These are phyloP conservation scores for Hymenoscyphus salicellus DNA, from an alignment of 2,329 filamentous ascomycete species.

Conservation along the genomic window DNA sequence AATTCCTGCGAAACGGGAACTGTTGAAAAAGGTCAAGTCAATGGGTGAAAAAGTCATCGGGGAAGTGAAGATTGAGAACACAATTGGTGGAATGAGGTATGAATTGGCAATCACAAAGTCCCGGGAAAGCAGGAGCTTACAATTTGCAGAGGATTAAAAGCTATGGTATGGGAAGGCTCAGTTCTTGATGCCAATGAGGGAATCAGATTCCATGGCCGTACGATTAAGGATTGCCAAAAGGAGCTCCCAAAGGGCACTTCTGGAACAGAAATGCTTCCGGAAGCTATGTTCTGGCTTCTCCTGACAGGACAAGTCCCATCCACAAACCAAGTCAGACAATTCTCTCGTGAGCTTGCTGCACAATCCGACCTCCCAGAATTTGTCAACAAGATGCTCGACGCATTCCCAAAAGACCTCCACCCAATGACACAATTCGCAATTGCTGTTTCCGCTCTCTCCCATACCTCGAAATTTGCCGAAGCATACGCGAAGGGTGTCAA, in stretches of 20 bases:
- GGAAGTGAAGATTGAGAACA: slow-evolving; percentile 90
- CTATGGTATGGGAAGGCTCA: slow-evolving; percentile 98
- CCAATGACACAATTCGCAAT: slow-evolving; percentile 98
- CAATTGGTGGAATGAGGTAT: slow-evolving; percentile 88
- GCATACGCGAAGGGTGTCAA: slow-evolving; percentile 85
- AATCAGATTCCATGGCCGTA: slow-evolving; percentile 95
- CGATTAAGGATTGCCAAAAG: slow-evolving; percentile 96
- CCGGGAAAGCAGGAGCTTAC: slow-evolving; percentile 20
- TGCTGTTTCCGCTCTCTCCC: slow-evolving; percentile 91
- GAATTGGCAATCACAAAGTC: neutral
- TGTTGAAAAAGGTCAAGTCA: slow-evolving; percentile 89
- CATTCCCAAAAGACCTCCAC: slow-evolving; percentile 85
- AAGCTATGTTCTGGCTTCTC: slow-evolving; percentile 99
- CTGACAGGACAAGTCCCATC: slow-evolving; percentile 90
- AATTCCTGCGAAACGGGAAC: slow-evolving; percentile 89
- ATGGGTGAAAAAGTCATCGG: slow-evolving; percentile 80
- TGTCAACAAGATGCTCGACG: slow-evolving; percentile 82
- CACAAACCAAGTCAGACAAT: slow-evolving; percentile 71
- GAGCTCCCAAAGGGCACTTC: slow-evolving; percentile 88
- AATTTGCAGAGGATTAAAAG: slow-evolving; percentile 71
- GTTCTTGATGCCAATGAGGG: slow-evolving; percentile 95
- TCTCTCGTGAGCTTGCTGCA: slow-evolving; percentile 84
- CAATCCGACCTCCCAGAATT: slow-evolving; percentile 80
- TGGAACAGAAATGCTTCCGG: slow-evolving; percentile 95
- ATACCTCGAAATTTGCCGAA: slow-evolving; percentile 89